These are phyloP conservation scores for Teratosphaeria destructans DNA, from an alignment of 2,329 filamentous ascomycete genomes.

Conservation along the genomic window DNA sequence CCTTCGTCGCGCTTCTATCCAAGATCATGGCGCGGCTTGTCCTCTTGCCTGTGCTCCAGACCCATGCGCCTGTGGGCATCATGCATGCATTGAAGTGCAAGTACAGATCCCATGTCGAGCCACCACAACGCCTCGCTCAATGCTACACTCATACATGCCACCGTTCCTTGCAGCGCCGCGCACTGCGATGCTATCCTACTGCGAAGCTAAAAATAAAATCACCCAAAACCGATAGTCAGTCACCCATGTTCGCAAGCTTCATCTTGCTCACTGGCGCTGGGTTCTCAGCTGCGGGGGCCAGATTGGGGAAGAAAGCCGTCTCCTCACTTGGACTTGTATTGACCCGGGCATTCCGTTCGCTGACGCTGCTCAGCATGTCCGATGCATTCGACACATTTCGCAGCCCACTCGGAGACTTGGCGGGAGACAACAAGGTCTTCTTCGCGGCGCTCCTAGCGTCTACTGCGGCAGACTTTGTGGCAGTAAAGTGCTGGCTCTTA, in stretches of 20 bases:
- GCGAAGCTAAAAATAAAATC: not conserved
- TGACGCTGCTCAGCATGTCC: constrained; percentile 7
- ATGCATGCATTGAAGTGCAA: not conserved
- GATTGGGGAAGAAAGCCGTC: not conserved
- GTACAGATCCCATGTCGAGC: not conserved
- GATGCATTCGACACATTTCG: constrained; percentile 17
- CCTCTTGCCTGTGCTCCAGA: not conserved
- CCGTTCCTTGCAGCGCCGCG: not conserved
- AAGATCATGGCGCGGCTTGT: not conserved
- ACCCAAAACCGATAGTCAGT: not conserved
- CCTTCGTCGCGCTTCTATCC: not conserved
- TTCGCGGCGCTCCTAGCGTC: constrained; percentile 10
- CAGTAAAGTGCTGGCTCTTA: not conserved
- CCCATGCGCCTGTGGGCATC: not conserved
- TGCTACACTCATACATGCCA: not conserved
- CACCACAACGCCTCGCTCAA: not conserved
- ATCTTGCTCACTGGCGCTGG: not conserved
- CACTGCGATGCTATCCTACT: not conserved
- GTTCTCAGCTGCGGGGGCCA: not conserved
- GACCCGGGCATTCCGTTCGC: constrained; percentile 12
- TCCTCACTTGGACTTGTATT: constrained; percentile 10
- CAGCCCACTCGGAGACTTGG: constrained; percentile 19
- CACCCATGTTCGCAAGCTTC: not conserved
- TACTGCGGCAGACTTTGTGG: constrained; percentile 14
- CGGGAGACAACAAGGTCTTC: constrained; percentile 6